Evolutionary conservation across 2,329 filamentous ascomycete genomes (phyloP).

Genomic region (Fusarium sp.): DNA sequence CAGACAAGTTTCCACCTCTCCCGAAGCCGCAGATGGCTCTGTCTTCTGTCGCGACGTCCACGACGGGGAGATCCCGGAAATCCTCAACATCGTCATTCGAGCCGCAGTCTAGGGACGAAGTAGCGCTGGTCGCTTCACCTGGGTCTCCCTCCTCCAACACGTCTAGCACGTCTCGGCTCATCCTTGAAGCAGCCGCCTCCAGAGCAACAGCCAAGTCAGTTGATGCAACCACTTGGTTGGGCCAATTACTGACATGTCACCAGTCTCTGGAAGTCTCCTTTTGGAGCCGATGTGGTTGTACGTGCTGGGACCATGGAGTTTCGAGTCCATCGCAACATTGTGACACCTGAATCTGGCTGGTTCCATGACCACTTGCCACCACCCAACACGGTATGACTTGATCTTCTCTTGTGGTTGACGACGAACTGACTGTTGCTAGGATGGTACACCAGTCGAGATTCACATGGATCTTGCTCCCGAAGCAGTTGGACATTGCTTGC

Average conservation of each 20-base stretch:
- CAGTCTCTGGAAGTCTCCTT: conserved; percentile 49
- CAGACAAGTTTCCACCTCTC: conserved; percentile 39
- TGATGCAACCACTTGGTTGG: not conserved
- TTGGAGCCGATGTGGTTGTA: conserved; percentile 50
- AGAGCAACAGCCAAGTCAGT: conserved; percentile 44
- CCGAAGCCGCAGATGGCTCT: conserved; percentile 17
- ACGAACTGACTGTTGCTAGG: conserved; percentile 37
- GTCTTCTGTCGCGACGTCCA: conserved; percentile 11
- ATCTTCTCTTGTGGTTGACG: not conserved
- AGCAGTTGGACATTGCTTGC: conserved; percentile 47
- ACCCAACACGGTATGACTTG: conserved; percentile 40
- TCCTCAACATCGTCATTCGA: conserved; percentile 24
- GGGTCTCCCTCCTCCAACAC: conserved; percentile 37
- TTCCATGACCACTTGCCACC: conserved; percentile 50
- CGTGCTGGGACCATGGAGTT: conserved; percentile 39
- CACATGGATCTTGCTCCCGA: conserved; percentile 39
- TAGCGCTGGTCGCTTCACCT: conserved; percentile 16
- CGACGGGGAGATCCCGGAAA: conserved; percentile 21
- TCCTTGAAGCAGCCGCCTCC: conserved; percentile 44
- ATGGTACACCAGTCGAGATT: conserved; percentile 44
- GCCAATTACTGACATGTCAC: conserved; percentile 20
- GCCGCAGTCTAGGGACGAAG: conserved; percentile 16
- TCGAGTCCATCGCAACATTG: conserved; percentile 51
- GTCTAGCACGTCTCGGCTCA: conserved; percentile 37
- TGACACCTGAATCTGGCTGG: conserved; percentile 49